phyloP scores from a whole-genome alignment of 2,329 filamentous ascomycete genomes.

The Fusarium abutilonis region DNA sequence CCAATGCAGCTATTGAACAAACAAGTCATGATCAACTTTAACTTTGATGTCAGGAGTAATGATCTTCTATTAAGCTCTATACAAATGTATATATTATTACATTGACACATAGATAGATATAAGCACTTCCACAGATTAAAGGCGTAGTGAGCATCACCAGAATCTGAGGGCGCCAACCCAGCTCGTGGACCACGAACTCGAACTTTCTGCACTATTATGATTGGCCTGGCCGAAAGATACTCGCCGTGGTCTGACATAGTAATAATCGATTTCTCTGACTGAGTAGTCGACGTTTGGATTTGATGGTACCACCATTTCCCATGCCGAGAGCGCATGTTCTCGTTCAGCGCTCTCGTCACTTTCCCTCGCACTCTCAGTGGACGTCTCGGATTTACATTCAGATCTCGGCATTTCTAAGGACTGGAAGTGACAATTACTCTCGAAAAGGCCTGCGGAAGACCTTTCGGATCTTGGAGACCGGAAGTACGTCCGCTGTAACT shows the following conservation, averaged over 20 bases:
- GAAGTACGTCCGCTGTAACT: conserved; percentile 36
- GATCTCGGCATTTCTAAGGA: conserved; percentile 7
- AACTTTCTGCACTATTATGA: neutral
- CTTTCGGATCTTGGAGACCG: conserved; percentile 30
- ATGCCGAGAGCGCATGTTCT: neutral
- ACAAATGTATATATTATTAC: neutral
- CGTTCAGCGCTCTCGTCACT: conserved; percentile 1
- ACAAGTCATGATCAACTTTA: too few relatives aligned
- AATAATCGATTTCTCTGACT: conserved; percentile 51
- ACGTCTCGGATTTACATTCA: neutral
- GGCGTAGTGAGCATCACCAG: conserved; percentile 17
- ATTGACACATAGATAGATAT: neutral
- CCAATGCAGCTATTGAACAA: too few relatives aligned
- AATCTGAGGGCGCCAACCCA: conserved; percentile 22
- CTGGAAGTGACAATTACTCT: conserved; percentile 9
- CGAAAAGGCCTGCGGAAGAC: conserved; percentile 5
- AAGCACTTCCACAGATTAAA: neutral
- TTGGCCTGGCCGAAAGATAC: conserved; percentile 31
- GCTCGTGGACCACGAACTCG: neutral
- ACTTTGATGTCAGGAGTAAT: neutral
- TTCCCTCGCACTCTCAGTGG: conserved; percentile 1
- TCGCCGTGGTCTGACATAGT: conserved; percentile 42
- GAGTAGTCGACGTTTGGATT: conserved; percentile 49
- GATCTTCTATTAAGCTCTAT: neutral
- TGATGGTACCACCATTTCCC: conserved; percentile 25